Evolutionary conservation across 495 filamentous ascomycete species (phyloP), one percentile per base, ranked within the genome.

Genomic region (Xylaria grammica): DNA sequence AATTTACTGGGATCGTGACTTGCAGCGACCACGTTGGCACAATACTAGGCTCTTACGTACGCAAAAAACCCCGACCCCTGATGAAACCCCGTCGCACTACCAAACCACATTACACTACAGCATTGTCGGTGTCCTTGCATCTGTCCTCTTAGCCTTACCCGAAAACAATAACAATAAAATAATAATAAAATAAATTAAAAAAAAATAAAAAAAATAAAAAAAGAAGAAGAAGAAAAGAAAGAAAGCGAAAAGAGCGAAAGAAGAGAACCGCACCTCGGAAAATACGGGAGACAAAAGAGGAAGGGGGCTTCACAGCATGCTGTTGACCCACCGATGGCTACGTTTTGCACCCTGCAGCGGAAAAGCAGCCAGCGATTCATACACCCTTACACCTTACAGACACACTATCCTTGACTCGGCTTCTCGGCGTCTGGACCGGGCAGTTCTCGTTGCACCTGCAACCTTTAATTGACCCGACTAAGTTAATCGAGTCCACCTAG

Each of bases 71-170:
- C 48, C 46, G 40, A 67, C 69, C 71, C 69, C 77, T 77, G 71
- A 58, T 52, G 67, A 68, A 36, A 42, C 27, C 44, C 27, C 20
- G 44, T 34, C 44, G 46, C 57, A 60, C 57, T 29, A 60, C 44
- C 57, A 36, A 29, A 15, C 30, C 57, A 70, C 72, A 70, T 72
- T 67, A 71, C 71, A 75, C 75, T 73, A 75, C 71, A 74, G 74
- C 72, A 73, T 26, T 29, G 42, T 60, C 57, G 22, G 44, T 19
- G 44, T 34, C 57, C 57, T 60, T 50, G 57, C 57, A 60, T 44
- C 52, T 24, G n/a, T 29, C 13, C 36, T 20, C 22, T 11, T 29
- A 29, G 54, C 54, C 36, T 38, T 56, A 56, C 53, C 36, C n/a
- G n/a, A n/a, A n/a, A n/a, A n/a, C n/a, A n/a, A n/a, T n/a, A n/a